These are phyloP conservation scores for Raffaelea deltoideospora DNA, from an alignment of 2,329 filamentous ascomycete species.

Conservation along the genomic window DNA sequence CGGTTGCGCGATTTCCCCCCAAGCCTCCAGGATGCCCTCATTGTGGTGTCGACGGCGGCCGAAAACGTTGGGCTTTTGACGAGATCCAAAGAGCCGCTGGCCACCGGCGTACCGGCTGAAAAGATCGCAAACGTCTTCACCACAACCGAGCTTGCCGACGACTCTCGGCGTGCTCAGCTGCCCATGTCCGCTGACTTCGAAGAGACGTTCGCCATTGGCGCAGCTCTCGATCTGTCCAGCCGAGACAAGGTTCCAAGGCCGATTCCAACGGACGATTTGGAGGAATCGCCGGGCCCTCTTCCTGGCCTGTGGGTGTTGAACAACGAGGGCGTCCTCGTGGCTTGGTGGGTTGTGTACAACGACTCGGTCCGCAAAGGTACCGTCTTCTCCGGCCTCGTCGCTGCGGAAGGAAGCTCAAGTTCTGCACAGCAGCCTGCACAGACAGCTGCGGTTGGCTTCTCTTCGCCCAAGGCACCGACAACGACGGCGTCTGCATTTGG, in stretches of 20 bases:
- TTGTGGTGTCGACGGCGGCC: slow-evolving; percentile 68
- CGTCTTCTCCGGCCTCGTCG: slow-evolving; percentile 54
- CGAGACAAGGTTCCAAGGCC: slow-evolving; percentile 66
- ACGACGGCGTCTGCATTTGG: slow-evolving; percentile 18
- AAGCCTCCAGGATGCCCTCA: slow-evolving; percentile 62
- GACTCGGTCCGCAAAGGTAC: slow-evolving; percentile 65
- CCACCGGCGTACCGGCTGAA: slow-evolving; percentile 41
- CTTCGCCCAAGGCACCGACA: slow-evolving; percentile 18
- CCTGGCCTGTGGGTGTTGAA: slow-evolving; percentile 78
- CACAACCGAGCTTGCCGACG: slow-evolving; percentile 55
- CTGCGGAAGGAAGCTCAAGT: slow-evolving; percentile 19
- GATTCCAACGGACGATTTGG: slow-evolving; percentile 61
- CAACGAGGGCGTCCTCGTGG: slow-evolving; percentile 68
- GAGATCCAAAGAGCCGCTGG: slow-evolving; percentile 53
- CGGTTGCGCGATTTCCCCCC: slow-evolving; percentile 71
- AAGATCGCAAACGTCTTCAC: slow-evolving; percentile 55
- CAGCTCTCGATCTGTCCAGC: slow-evolving; percentile 70
- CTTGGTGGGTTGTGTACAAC: slow-evolving; percentile 87
- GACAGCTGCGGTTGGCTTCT: slow-evolving; percentile 10
- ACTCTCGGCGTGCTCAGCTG: slow-evolving; percentile 59
- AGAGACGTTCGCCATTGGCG: slow-evolving; percentile 67
- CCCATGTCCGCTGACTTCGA: slow-evolving; percentile 52
- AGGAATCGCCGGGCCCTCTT: slow-evolving; percentile 64
- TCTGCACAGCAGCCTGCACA: slow-evolving; percentile 6
- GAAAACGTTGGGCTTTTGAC: slow-evolving; percentile 68